phyloP scores from a whole-genome alignment of 2,329 filamentous ascomycete species.

The Cordyceps fumosorosea region DNA sequence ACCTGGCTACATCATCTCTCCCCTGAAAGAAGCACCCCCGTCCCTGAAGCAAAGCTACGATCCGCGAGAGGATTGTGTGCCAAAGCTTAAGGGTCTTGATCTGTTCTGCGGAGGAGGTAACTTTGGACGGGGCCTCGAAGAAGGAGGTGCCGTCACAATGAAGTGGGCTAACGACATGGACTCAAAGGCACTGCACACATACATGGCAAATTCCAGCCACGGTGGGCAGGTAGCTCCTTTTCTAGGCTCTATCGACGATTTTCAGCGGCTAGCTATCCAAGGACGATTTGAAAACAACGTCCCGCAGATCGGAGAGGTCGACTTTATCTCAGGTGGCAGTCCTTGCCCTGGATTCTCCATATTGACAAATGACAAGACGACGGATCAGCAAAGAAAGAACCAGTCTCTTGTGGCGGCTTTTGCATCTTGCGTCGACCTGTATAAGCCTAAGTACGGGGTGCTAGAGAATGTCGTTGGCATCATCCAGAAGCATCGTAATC shows the following conservation, averaged over 20 bases:
- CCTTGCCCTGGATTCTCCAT: slow-evolving; percentile 72
- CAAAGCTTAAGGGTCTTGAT: slow-evolving; percentile 55
- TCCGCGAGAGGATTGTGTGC: slow-evolving; percentile 25
- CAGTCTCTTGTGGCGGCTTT: slow-evolving; percentile 74
- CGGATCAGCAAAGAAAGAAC: slow-evolving; percentile 54
- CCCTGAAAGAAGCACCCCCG: slow-evolving; percentile 29
- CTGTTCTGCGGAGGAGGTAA: slow-evolving; percentile 75
- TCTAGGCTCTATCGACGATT: slow-evolving; percentile 65
- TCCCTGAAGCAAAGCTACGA: slow-evolving; percentile 50
- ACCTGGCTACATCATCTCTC: slow-evolving; percentile 15
- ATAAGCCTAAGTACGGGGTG: slow-evolving; percentile 65
- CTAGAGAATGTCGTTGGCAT: slow-evolving; percentile 72
- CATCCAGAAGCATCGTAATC: slow-evolving; percentile 39
- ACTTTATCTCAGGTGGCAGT: slow-evolving; percentile 65
- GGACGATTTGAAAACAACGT: slow-evolving; percentile 42
- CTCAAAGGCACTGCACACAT: slow-evolving; percentile 59
- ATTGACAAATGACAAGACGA: slow-evolving; percentile 53
- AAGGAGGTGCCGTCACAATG: slow-evolving; percentile 59
- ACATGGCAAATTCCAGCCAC: slow-evolving; percentile 56
- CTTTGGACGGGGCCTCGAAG: slow-evolving; percentile 69
- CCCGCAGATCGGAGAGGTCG: slow-evolving; percentile 55
- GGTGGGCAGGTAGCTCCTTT: slow-evolving; percentile 45
- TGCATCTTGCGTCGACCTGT: slow-evolving; percentile 66
- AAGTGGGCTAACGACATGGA: slow-evolving; percentile 63
- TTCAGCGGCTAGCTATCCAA: slow-evolving; percentile 48